Percentiles rank a stretch among this genome's conserved stretches.
Conservation (phyloP, 352 stramenopile genomes). For the Bremia lactucae region DNA sequence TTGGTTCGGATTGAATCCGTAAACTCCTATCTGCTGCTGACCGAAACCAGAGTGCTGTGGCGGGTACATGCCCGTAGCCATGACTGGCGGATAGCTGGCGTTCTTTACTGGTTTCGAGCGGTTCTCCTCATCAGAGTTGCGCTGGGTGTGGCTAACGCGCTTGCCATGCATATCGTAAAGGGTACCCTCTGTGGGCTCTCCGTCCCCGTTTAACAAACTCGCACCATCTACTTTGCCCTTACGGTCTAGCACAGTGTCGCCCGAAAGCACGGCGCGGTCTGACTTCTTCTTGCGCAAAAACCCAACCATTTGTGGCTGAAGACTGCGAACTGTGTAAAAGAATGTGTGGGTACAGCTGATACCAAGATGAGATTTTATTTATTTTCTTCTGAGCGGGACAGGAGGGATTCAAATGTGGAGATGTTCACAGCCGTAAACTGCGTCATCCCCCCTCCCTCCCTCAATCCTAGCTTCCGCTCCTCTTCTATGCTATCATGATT, state of each 20-base stretch:
- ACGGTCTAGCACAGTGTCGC: conserved; percentile 67
- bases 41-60: conserved; percentile 43
- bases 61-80: conserved; percentile 40
- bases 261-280: conserved; percentile 50
- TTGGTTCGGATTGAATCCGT: conserved; percentile 22
- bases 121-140: conserved; percentile 61
- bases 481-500: conserved; percentile 22
- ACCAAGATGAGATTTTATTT: conserved; percentile 3
- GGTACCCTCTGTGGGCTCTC: conserved; percentile 56
- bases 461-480: conserved; percentile 18
- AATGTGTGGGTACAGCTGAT: conserved; percentile 1
- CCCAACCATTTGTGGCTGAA: conserved; percentile 39
- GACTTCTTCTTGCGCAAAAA: conserved; percentile 85
- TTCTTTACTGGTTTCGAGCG: conserved; percentile 19
- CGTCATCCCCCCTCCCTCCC: conserved; percentile 10
- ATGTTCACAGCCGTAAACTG: conserved; percentile 14
- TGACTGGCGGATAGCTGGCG: conserved; percentile 29
- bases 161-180: conserved; percentile 58
- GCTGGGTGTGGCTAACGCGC: conserved; percentile 27
- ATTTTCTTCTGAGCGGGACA: conserved; percentile 3
- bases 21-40: conserved; percentile 16
- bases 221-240: conserved; percentile 78
- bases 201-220: conserved; percentile 73
- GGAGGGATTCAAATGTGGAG: conserved; percentile 26
- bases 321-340: not conserved